Evolutionary conservation across 176 grass and related monocot species (phyloP).

Genomic region (Carex littledalei): DNA sequence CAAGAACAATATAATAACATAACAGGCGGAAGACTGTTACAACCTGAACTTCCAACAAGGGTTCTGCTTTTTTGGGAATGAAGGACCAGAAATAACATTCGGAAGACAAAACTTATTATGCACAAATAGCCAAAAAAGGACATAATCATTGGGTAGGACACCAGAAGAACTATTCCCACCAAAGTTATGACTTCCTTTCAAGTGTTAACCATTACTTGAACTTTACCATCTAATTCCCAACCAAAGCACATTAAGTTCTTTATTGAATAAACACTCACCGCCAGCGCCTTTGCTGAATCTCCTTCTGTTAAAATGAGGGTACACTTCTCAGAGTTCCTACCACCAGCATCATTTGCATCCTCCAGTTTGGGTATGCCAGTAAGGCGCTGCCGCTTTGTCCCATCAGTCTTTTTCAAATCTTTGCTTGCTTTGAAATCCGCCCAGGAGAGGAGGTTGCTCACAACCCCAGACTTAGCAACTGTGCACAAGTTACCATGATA

Average conservation of each 20-base stretch:
- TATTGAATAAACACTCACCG: conserved; percentile 37
- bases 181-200: not conserved
- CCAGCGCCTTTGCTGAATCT: conserved; percentile 93
- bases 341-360: conserved; percentile 92
- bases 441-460: conserved; percentile 65
- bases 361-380: conserved; percentile 74
- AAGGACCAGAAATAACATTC: not conserved
- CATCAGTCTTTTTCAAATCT: conserved; percentile 91
- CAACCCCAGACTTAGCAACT: conserved; percentile 61
- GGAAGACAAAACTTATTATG: not conserved
- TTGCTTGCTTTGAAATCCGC: conserved; percentile 86
- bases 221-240: not conserved
- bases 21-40: not conserved
- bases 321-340: conserved; percentile 56
- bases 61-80: not conserved
- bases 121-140: not conserved
- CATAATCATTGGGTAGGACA: not conserved
- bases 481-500: not conserved
- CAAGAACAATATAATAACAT: not conserved
- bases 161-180: not conserved
- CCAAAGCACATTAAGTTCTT: not conserved
- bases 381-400: conserved; percentile 63
- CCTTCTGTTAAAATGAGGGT: conserved; percentile 95
- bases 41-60: not conserved
- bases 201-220: not conserved